Evolutionary conservation across 2,329 filamentous ascomycete genomes (phyloP), one percentile per base, ranked within the genome.

Genomic region (Diaporthe batatas): DNA sequence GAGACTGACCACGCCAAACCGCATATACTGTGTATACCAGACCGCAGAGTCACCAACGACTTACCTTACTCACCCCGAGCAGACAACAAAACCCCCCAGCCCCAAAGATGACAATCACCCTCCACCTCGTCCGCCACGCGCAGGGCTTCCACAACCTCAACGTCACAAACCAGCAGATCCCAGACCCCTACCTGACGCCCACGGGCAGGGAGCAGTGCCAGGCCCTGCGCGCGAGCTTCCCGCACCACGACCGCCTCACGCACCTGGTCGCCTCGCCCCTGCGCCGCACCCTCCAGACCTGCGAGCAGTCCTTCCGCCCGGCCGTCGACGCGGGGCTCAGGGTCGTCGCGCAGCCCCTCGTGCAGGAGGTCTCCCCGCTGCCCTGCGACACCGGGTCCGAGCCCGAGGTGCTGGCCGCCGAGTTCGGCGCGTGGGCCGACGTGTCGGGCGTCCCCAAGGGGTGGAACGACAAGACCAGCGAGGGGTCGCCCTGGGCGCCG

Each of bases 61-160:
- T 36, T 6, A 36, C 18, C 8, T 21, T 6, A 4, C 18, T 47
- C 44, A 47, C 18, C 7, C 44, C 18, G 21, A 47, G 18, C 18
- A 42, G 29, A 34, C 49, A 51, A 4, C 32, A 39, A 32, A 36
- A 16, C 6, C 42, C 42, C 14, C 44, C 29, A 29, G 5, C 25
- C 21, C 62, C 68, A 64, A 72, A 25, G 14, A 89, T 89, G 87
- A 80, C 85, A 2, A 85, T 86, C 34, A 89, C 86, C 55, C 84
- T 93, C 76, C 90, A 93, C 81, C 86, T 92, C 76, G 89, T 94
- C 78, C 92, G 93, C 82, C 92, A 94, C 81, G 92, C 91, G 16
- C 86, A 94, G 83, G 95, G 94, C 83, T 90, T 89, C 80, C 95
- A 98, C 87, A 98, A 98, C 82, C 88, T 96, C 79, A 86, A 79